A percentile compares a stretch with the other conserved stretches of the same genome.
Evolutionary conservation across 1,139 yeast genomes (phyloP).

Genomic region (Nadsonia commutata): DNA sequence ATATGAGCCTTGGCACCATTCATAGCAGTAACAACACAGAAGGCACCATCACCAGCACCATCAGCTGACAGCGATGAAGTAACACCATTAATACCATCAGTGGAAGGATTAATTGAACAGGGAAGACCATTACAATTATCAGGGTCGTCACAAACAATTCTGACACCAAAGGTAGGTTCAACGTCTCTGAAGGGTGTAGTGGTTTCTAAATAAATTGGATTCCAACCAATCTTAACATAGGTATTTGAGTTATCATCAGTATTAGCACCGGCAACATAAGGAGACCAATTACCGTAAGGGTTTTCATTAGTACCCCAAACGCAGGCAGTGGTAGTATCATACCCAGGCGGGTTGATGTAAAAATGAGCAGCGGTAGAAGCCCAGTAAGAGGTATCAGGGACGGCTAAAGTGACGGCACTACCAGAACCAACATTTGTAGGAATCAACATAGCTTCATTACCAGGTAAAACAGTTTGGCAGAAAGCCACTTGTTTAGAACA

Average conservation of each 20-base stretch:
- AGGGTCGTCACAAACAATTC: slow-evolving; percentile 57
- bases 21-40: slow-evolving; percentile 70
- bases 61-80: slow-evolving; percentile 32
- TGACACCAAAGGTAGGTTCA: slow-evolving; percentile 55
- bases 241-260: slow-evolving; percentile 55
- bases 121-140: slow-evolving; percentile 58
- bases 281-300: slow-evolving; percentile 81
- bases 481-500: slow-evolving; percentile 45
- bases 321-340: slow-evolving; percentile 61
- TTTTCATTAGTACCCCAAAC: slow-evolving; percentile 62
- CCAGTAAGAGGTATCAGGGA: slow-evolving; percentile 58
- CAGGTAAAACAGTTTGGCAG: slow-evolving; percentile 88
- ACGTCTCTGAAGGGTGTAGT: slow-evolving; percentile 36
- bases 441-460: slow-evolving; percentile 85
- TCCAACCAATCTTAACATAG: slow-evolving; percentile 78
- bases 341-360: slow-evolving; percentile 79
- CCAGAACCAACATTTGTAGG: slow-evolving; percentile 53
- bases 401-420: slow-evolving; percentile 44
- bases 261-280: slow-evolving; percentile 85
- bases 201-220: slow-evolving; percentile 63
- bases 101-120: slow-evolving; percentile 66
- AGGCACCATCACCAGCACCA: slow-evolving; percentile 56
- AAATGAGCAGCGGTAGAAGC: slow-evolving; percentile 67
- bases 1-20: slow-evolving; percentile 51
- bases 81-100: slow-evolving; percentile 42